These are phyloP conservation scores for Solanum megistacrolobum DNA, from an alignment of 257 asterid species.

Conservation along the genomic window DNA sequence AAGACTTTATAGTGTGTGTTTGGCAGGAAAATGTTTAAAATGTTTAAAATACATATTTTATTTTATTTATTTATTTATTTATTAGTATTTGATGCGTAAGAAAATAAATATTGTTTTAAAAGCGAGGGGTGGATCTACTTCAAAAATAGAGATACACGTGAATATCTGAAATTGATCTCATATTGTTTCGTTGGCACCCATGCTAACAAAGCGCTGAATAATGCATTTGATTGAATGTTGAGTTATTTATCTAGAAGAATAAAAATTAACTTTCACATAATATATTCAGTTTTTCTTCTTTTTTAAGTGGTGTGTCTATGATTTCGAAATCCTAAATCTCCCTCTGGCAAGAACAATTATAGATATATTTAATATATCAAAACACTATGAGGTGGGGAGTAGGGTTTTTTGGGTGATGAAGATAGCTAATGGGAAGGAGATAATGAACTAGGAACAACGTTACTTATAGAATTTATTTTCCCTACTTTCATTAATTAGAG, in stretches of 20 bases:
- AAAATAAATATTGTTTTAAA: neutral
- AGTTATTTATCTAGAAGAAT: neutral
- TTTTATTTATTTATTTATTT: neutral
- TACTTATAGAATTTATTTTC: neutral
- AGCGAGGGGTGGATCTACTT: neutral
- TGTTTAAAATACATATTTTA: neutral
- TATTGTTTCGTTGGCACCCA: neutral
- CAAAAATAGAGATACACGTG: neutral
- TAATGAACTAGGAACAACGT: neutral
- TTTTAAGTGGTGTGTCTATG: neutral
- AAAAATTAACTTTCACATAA: neutral
- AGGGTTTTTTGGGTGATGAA: fast-evolving
- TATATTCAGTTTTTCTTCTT: neutral
- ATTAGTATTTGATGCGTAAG: neutral
- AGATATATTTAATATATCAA: neutral
- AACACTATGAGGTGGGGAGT: neutral
- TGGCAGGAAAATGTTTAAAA: neutral
- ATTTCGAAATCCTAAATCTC: neutral
- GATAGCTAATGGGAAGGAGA: neutral
- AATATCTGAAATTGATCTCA: neutral
- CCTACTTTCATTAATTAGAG: neutral
- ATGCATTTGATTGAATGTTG: neutral
- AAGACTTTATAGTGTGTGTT: neutral
- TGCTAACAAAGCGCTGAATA: neutral
- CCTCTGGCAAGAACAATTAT: neutral